These are phyloP conservation scores for Clarireedia paspali DNA, from an alignment of 2,329 filamentous ascomycete species.

Conservation along the genomic window DNA sequence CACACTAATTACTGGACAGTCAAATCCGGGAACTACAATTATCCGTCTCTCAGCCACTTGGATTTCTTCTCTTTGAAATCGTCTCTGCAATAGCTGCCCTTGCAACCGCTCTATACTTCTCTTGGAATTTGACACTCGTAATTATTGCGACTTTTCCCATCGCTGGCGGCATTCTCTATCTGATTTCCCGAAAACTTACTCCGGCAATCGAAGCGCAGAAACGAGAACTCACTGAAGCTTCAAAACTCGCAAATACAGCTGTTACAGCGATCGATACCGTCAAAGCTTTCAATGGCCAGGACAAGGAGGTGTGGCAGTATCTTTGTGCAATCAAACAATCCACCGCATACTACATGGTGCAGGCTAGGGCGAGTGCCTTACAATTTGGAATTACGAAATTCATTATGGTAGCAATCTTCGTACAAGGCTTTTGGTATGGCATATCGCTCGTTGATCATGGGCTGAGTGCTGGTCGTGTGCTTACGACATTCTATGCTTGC, in stretches of 20 bases:
- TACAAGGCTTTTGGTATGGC: constrained; percentile 87
- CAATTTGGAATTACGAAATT: constrained; percentile 70
- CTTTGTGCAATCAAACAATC: constrained; percentile 47
- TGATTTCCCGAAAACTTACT: constrained; percentile 54
- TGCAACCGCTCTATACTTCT: constrained; percentile 65
- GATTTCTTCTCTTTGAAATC: constrained; percentile 56
- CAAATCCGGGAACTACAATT: constrained; percentile 76
- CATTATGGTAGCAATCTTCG: constrained; percentile 71
- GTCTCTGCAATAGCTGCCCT: constrained; percentile 61
- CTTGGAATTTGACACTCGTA: constrained; percentile 78
- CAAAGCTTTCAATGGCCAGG: constrained; percentile 75
- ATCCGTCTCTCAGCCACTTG: constrained; percentile 72
- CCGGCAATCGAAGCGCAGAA: constrained; percentile 64
- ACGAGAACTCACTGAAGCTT: constrained; percentile 56
- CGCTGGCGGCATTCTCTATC: constrained; percentile 50
- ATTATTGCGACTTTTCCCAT: constrained; percentile 67
- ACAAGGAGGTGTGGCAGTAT: constrained; percentile 63
- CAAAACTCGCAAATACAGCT: constrained; percentile 63
- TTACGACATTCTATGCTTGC: constrained; percentile 82
- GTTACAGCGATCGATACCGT: constrained; percentile 74
- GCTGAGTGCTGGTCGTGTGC: constrained; percentile 55
- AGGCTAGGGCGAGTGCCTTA: constrained; percentile 59
- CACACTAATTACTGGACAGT: constrained; percentile 38
- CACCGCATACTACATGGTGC: constrained; percentile 54
- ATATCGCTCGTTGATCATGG: constrained; percentile 55